phyloP scores from a whole-genome alignment of 2,329 filamentous ascomycete genomes.

The Botrytis squamosa region DNA sequence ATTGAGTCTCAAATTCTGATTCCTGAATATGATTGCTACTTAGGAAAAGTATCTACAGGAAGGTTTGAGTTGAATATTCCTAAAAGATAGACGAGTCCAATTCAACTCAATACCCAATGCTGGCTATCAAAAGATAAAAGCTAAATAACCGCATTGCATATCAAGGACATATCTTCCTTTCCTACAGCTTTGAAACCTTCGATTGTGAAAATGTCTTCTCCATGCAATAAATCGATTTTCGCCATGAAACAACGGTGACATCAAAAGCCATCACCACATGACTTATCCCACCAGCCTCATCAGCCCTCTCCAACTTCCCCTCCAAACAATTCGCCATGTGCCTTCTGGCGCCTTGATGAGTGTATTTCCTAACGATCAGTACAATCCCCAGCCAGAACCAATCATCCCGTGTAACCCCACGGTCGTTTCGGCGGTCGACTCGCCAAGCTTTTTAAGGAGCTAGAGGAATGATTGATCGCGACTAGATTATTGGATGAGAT shows the following conservation, averaged over 20 bases:
- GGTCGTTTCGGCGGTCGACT: neutral
- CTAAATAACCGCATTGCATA: neutral
- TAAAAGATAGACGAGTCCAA: neutral
- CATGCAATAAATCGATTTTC: neutral
- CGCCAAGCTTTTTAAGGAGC: neutral
- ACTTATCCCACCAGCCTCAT: neutral
- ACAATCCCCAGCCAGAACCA: neutral
- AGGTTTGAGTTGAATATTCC: neutral
- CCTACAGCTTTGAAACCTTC: neutral
- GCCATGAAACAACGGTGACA: neutral
- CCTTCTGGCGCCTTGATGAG: neutral
- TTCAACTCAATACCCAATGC: neutral
- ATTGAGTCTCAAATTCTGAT: neutral
- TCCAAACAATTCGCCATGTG: no score
- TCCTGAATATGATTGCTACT: no score
- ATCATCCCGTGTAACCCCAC: neutral
- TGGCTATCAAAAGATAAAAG: neutral
- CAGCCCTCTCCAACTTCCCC: neutral
- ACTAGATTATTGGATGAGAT: neutral
- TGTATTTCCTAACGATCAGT: neutral
- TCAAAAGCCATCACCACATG: neutral
- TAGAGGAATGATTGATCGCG: neutral
- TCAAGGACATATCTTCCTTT: neutral
- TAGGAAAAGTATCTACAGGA: neutral
- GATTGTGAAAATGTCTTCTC: neutral